Percentiles rank a stretch among this genome's conserved stretches.
These are phyloP conservation scores for Diaporthe sp. DNA, from an alignment of 2,329 filamentous ascomycete genomes.

Conservation along the genomic window DNA sequence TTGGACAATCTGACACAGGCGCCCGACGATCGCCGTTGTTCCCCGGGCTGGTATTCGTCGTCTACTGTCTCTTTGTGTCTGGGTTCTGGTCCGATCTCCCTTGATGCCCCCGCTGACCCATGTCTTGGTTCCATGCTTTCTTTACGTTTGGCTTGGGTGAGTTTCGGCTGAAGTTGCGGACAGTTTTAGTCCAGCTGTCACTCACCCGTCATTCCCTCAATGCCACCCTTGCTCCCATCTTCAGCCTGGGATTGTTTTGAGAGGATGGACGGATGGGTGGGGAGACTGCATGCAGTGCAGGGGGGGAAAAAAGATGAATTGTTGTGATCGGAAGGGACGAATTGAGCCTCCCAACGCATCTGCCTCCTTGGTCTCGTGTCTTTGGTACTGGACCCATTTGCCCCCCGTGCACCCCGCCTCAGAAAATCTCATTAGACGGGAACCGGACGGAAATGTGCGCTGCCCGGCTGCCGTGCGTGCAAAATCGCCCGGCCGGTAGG, in stretches of 20 bases:
- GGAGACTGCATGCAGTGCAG: not conserved
- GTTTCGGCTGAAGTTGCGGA: slow-evolving; percentile 34
- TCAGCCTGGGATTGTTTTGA: not conserved
- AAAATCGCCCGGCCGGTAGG: slow-evolving; percentile 31
- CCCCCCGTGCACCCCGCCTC: slow-evolving; percentile 20
- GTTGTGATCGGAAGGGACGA: not conserved
- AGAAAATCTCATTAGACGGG: slow-evolving; percentile 28
- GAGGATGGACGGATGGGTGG: not conserved
- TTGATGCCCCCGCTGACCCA: not conserved
- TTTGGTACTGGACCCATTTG: slow-evolving; percentile 2
- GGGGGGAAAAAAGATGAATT: not conserved
- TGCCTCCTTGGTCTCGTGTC: slow-evolving; percentile 20
- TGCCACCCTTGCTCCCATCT: not conserved
- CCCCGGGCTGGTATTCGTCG: slow-evolving; percentile 23
- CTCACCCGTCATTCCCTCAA: slow-evolving; percentile 4
- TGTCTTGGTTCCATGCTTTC: slow-evolving; percentile 30
- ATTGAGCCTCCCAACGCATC: not conserved
- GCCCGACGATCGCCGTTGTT: slow-evolving; percentile 31
- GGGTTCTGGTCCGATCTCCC: slow-evolving; percentile 20
- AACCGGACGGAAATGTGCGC: slow-evolving; percentile 30
- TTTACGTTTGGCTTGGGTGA: slow-evolving; percentile 21
- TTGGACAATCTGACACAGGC: slow-evolving; percentile 31
- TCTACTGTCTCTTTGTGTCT: slow-evolving; percentile 12
- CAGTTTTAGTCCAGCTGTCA: slow-evolving; percentile 23
- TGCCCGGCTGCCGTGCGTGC: slow-evolving; percentile 30